These are phyloP conservation scores for Penicillium sclerotigenum DNA, from an alignment of 2,329 filamentous ascomycete species.

Conservation along the genomic window DNA sequence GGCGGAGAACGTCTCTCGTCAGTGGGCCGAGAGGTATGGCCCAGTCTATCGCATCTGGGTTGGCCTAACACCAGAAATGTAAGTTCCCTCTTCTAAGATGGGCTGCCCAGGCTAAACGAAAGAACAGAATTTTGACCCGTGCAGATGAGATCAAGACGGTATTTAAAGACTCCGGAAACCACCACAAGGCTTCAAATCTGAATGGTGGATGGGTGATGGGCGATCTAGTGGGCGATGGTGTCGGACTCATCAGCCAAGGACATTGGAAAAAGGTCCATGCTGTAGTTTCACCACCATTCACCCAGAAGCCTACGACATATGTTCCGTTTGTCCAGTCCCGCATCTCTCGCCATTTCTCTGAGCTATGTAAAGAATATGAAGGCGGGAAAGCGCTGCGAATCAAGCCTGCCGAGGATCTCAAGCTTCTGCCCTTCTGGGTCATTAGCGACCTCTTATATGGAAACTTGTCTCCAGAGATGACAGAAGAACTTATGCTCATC, in stretches of 20 bases:
- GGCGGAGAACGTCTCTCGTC: slow-evolving; percentile 32
- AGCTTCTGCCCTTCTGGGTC: slow-evolving; percentile 39
- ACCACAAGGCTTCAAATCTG: slow-evolving; percentile 44
- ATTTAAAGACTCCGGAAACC: slow-evolving; percentile 46
- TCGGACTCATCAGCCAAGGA: slow-evolving; percentile 42
- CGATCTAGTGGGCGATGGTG: slow-evolving; percentile 43
- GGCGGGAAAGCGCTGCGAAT: not conserved
- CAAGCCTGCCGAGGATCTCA: slow-evolving; percentile 31
- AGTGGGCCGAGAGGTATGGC: slow-evolving; percentile 37
- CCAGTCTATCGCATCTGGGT: slow-evolving; percentile 42
- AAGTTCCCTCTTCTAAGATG: slow-evolving; percentile 5
- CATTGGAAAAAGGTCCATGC: slow-evolving; percentile 6
- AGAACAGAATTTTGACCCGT: slow-evolving; percentile 35
- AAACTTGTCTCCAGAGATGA: slow-evolving; percentile 21
- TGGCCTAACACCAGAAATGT: slow-evolving; percentile 43
- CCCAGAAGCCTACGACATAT: not conserved
- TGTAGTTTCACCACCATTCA: not conserved
- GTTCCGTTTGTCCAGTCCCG: slow-evolving; percentile 6
- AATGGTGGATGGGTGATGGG: slow-evolving; percentile 43
- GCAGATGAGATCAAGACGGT: slow-evolving; percentile 37
- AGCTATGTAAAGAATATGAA: not conserved
- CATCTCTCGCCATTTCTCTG: not conserved
- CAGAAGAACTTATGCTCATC: slow-evolving; percentile 21
- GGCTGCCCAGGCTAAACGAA: not conserved
- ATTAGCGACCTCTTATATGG: slow-evolving; percentile 44